Percentiles rank a stretch among this genome's conserved stretches.
Conservation (phyloP, 345 rosid genomes). For the Pistacia vera region DNA sequence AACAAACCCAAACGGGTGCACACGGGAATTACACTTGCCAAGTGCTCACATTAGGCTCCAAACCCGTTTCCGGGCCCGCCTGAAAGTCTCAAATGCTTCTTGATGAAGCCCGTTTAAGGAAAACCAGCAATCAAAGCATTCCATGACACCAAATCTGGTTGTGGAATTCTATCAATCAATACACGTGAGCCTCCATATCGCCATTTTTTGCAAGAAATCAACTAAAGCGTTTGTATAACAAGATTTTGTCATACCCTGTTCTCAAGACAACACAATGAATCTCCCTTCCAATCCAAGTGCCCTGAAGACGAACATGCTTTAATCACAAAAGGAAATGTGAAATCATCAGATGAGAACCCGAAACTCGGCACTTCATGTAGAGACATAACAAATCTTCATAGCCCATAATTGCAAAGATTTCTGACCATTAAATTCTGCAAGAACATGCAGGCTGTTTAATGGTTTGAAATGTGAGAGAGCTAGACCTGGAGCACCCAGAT, state of each 20-base stretch:
- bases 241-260: conserved; percentile 42
- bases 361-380: conserved; percentile 29
- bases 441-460: conserved; percentile 18
- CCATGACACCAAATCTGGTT: conserved; percentile 54
- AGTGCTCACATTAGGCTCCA: conserved; percentile 46
- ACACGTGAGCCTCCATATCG: conserved; percentile 26
- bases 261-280: conserved; percentile 48
- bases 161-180: conserved; percentile 35
- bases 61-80: conserved; percentile 24
- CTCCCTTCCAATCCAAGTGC: conserved; percentile 33
- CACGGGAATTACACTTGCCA: conserved; percentile 45
- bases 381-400: conserved; percentile 39
- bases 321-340: conserved; percentile 49
- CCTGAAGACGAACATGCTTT: conserved; percentile 48
- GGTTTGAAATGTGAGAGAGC: conserved; percentile 40
- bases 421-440: conserved; percentile 44
- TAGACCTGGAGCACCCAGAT: conserved; percentile 28
- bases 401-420: conserved; percentile 36
- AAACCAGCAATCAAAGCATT: conserved; percentile 54
- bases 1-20: conserved; percentile 37
- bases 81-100: conserved; percentile 37
- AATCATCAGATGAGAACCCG: conserved; percentile 35
- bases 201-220: conserved; percentile 50
- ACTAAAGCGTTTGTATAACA: conserved; percentile 45
- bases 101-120: conserved; percentile 38